Conservation (phyloP, 768 basidiomycete genomes). For the Trametopsis cervina region DNA sequence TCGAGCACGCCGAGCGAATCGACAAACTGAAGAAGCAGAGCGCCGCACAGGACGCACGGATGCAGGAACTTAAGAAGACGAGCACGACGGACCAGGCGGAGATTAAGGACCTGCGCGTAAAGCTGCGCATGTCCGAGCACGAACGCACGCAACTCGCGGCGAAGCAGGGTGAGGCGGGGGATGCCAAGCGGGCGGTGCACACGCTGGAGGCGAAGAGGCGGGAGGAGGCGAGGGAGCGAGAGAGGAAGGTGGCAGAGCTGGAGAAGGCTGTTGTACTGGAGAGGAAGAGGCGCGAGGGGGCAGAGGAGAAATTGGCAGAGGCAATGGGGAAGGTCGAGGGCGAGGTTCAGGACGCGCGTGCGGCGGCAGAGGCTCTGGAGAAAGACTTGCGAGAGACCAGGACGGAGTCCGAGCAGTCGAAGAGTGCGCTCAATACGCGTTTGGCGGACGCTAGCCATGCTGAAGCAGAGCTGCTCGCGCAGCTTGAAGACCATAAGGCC, state of each 20-base stretch:
- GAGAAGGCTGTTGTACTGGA: slow-evolving; percentile 46
- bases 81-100: slow-evolving; percentile 47
- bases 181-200: slow-evolving; percentile 44
- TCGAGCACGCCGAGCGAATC: slow-evolving; percentile 45
- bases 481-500: slow-evolving; percentile 42
- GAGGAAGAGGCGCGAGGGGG: slow-evolving; percentile 40
- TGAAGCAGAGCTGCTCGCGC: slow-evolving; percentile 40
- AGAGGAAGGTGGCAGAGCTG: slow-evolving; percentile 47
- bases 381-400: slow-evolving; percentile 30
- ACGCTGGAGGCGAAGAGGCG: slow-evolving; percentile 41
- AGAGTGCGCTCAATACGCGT: slow-evolving; percentile 25
- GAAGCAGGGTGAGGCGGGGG: slow-evolving; percentile 46
- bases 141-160: slow-evolving; percentile 44
- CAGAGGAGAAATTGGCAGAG: slow-evolving; percentile 40
- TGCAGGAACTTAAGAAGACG: slow-evolving; percentile 54
- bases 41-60: slow-evolving; percentile 45
- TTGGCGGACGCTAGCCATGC: slow-evolving; percentile 28
- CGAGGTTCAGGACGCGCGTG: slow-evolving; percentile 30
- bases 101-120: slow-evolving; percentile 54
- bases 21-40: slow-evolving; percentile 63
- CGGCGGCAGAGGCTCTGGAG: slow-evolving; percentile 29
- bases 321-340: slow-evolving; percentile 34
- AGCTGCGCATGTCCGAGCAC: slow-evolving; percentile 50
- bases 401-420: slow-evolving; percentile 30
- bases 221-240: slow-evolving; percentile 50